Evolutionary conservation across 176 grass and related monocot genomes (phyloP), one percentile per base, ranked within the genome.

Genomic region (Oryza officinalis): DNA sequence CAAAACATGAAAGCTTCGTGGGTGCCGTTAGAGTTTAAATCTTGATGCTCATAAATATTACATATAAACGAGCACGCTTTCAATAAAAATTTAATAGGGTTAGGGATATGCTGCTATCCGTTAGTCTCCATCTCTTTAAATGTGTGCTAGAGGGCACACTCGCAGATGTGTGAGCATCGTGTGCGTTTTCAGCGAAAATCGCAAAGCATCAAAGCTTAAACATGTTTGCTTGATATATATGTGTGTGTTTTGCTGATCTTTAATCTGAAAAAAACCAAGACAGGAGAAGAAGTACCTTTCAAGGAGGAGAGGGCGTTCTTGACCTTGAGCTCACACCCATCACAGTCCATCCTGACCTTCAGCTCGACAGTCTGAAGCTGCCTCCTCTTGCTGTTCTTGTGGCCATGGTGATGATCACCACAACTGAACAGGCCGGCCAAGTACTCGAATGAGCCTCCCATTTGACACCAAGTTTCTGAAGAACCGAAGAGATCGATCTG

Each of bases 281-380:
- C 22, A 61, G 18, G 26, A 27, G 35, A 49, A 17, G 35, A 63
- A 91, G n/a, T n/a, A n/a, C 92, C 86, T 91, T 81, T 87, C 37
- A 89, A 28, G 43, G 67, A 76, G 75, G 75, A 80, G 23, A 94
- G 66, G 13, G 89, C 80, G 50, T 94, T 94, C 75, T 88, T 89
- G 86, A 94, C 89, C 81, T 94, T 94, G 52, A 80, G 83, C 76
- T 94, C 92, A 50, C 92, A 94, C 23, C 92, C 92, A 27, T 94
- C 89, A 23, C 92, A 94, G 81, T 94, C 92, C 92, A 94, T 94
- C 84, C 84, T 84, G 57, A 94, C 72, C 80, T 94, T 91, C 60
- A 94, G 78, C 67, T 94, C 92, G 72, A 91, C 86, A 3, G 92
- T 94, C 84, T 91, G 86, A 47, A 87, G 71, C 80, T 86, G 91